phyloP scores from a whole-genome alignment of 345 rosid genomes.

The Aurinia saxatilis region DNA sequence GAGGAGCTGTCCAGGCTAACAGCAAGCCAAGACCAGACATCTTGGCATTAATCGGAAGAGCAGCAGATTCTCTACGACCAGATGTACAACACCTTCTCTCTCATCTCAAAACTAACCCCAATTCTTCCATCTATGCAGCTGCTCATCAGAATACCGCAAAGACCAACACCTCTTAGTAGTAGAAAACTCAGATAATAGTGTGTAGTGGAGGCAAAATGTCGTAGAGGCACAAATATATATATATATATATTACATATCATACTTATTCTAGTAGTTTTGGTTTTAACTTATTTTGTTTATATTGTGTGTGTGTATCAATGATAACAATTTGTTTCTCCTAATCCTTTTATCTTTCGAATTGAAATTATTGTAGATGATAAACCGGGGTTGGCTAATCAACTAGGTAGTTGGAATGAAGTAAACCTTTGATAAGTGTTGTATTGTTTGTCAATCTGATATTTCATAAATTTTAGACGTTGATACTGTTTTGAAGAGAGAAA shows the following conservation, averaged over 20 bases:
- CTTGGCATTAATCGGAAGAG: conserved; percentile 57
- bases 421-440: not conserved
- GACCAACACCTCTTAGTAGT: conserved; percentile 18
- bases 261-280: not conserved
- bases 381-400: not conserved
- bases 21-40: conserved; percentile 84
- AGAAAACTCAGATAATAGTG: not conserved
- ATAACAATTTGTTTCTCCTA: not conserved
- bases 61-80: conserved; percentile 64
- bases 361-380: not conserved
- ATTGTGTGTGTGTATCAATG: not conserved
- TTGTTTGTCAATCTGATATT: not conserved
- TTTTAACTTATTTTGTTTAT: not conserved
- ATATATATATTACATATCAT: too few species aligned
- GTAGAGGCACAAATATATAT: not conserved
- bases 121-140: conserved; percentile 76
- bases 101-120: conserved; percentile 67
- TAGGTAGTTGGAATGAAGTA: not conserved
- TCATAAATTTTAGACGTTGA: too few species aligned
- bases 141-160: conserved; percentile 65
- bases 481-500: too few species aligned
- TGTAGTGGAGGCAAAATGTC: not conserved
- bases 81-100: conserved; percentile 84
- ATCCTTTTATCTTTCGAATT: not conserved
- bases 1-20: conserved; percentile 82